Evolutionary conservation across 371 early-diverging fungal genomes (phyloP), one percentile per base, ranked within the genome.

Genomic region (Gilbertella persicaria): DNA sequence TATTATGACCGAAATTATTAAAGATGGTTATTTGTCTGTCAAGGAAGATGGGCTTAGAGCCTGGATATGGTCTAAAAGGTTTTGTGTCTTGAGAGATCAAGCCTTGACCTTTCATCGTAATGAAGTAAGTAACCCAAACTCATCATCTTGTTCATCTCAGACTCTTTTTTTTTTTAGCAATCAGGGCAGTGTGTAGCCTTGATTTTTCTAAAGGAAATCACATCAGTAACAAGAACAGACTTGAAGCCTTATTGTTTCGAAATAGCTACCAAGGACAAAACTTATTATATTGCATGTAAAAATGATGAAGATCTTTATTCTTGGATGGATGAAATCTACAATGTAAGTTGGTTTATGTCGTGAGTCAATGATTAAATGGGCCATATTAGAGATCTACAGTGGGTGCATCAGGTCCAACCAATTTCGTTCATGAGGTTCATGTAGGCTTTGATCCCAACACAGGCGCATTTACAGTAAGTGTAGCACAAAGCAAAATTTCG

Each of bases 291-390:
- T 37, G 84, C 92, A n/a, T 93, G 93, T 71, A 90, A 88, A 71
- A 91, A 82, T 64, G 98, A 98, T 63, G 94, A 94, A 60, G 97
- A 98, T 55, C 82, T 98, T n/a, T 98, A 98, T 71, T 85, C 90
- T 23, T 97, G 97, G 98, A 91, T 96, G 86, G 97, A 97, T 67
- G 92, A 92, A 60, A 89, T 98, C 65, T 96, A 96, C 71, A 87
- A 81, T 69, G 88, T 88, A 71, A 62, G 52, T 21, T 10, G 4
- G 12, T 26, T 8, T 37, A 40, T 9, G 5, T n/a, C 33, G 33
- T 33, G 3, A 12, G 33, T 3, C 12, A 12, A 14, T 33, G 4
- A 12, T 37, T 10, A 8, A 28, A 1, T 25, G 13, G 6, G 16
- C 6, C 28, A 17, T 17, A 14, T 26, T 53, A 72, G 71, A 59